Evolutionary conservation across 139 green algal species (phyloP), one percentile per base, ranked within the genome.

Genomic region (Coelastrella sp.): DNA sequence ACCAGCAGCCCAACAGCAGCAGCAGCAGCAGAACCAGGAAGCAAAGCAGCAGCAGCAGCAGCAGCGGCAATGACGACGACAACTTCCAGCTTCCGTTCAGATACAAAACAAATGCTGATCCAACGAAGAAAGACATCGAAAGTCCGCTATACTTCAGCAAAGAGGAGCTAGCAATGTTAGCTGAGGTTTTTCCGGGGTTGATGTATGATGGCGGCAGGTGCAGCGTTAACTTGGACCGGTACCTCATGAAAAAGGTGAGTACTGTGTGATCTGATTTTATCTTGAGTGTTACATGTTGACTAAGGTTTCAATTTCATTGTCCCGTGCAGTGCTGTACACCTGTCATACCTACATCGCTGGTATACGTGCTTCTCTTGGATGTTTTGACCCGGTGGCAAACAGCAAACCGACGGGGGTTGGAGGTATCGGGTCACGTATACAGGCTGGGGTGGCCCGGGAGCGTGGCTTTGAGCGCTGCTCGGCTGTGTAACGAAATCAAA

Each of bases 21-120:
- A 77, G 13, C 54, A 65, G 80, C 80, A 75, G 80, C 77, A 60
- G 3, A 22, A 22, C 13, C 22, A 60, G 5, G 4, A 61, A 14
- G 22, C 13, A 32, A 47, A 4, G 32, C 61, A 32, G 4, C 19
- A 65, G 14, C 17, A 23, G 57, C 23, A 60, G 68, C 5, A 80
- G 81, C 19, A 20, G 73, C 2, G 95, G 94, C 75, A 23, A 92
- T 73, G 85, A 92, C 71, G 23, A 14, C 8, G 2, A 7, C 10
- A 23, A 94, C 2, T 96, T 93, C 86, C 90, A 65, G 3, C 54
- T 98, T 7, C 96, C 96, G 78, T 98, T 98, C 94, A 96, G 96
- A 2, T 93, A 95, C 10, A 93, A 97, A 88, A 93, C 93, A 19
- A 74, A 98, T 60, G 89, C 96, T 0, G 98, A 98, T 85, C 95